phyloP scores from a whole-genome alignment of 2,329 filamentous ascomycete genomes.

The Periconia digitata region DNA sequence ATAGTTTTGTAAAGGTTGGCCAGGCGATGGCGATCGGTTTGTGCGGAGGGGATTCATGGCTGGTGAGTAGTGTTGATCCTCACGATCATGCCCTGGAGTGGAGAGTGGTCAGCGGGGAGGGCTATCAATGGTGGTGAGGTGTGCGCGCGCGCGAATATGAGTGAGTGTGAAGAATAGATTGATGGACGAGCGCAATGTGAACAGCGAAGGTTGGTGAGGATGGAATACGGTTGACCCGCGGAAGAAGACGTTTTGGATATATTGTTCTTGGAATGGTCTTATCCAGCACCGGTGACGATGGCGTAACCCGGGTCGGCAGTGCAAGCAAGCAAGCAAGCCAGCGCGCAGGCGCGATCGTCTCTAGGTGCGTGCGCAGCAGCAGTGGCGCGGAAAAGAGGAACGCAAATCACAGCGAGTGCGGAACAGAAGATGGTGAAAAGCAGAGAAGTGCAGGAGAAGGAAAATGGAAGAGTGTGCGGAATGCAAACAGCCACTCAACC shows the following conservation, averaged over 20 bases:
- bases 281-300: background rate
- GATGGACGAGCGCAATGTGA: background rate
- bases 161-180: conserved; percentile 12
- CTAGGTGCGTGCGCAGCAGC: background rate
- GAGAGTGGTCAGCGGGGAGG: conserved; percentile 15
- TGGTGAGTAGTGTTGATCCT: conserved; percentile 27
- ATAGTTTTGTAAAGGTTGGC: conserved; percentile 73
- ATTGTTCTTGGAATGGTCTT: conserved; percentile 5
- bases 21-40: conserved; percentile 70
- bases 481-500: conserved; percentile 6
- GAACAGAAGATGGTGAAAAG: background rate
- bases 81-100: conserved; percentile 28
- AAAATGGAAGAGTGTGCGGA: conserved; percentile 15
- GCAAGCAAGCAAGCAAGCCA: too few species aligned
- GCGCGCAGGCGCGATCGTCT: background rate
- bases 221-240: background rate
- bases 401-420: too few species aligned
- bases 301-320: conserved; percentile 2
- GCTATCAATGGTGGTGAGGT: too few species aligned
- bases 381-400: background rate
- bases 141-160: conserved; percentile 8
- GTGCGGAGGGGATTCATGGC: conserved; percentile 56
- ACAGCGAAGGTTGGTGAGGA: background rate
- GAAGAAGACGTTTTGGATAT: background rate
- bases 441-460: background rate